Evolutionary conservation across 192 early-diverging fungal species (phyloP).

Genomic region (Kickxella alabastrina): DNA sequence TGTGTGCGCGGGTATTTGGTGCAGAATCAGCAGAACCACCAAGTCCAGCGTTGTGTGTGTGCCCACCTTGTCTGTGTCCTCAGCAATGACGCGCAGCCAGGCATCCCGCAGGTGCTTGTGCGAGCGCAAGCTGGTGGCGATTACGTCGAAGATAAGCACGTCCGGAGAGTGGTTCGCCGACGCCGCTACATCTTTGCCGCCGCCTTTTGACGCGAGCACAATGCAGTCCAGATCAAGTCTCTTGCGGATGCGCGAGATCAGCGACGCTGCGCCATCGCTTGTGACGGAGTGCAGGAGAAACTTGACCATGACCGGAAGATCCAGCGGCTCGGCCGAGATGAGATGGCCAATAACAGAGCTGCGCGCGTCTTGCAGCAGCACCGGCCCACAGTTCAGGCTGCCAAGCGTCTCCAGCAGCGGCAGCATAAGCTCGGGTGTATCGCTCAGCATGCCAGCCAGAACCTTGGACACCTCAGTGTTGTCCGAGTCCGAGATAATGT

Average conservation of each 20-base stretch:
- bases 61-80: conserved; percentile 42
- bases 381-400: conserved; percentile 53
- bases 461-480: conserved; percentile 59
- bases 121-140: conserved; percentile 61
- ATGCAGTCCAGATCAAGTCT: conserved; percentile 65
- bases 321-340: conserved; percentile 63
- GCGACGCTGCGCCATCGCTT: conserved; percentile 22
- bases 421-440: conserved; percentile 58
- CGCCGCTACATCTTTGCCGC: not conserved
- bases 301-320: conserved; percentile 67
- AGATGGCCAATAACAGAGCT: conserved; percentile 59
- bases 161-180: conserved; percentile 24
- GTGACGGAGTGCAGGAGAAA: conserved; percentile 67
- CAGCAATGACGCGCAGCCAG: conserved; percentile 61
- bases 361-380: conserved; percentile 47
- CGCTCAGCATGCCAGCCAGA: conserved; percentile 58
- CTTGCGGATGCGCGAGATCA: conserved; percentile 49
- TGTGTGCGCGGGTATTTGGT: conserved; percentile 31
- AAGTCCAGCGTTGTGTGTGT: conserved; percentile 46
- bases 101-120: conserved; percentile 66
- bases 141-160: conserved; percentile 55
- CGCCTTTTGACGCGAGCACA: conserved; percentile 32
- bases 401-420: conserved; percentile 70
- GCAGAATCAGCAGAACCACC: conserved; percentile 42
- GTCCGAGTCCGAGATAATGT: conserved; percentile 71